These are phyloP conservation scores for Poteriospumella lacustris DNA, from an alignment of 108 stramenopile genomes.

Conservation along the genomic window DNA sequence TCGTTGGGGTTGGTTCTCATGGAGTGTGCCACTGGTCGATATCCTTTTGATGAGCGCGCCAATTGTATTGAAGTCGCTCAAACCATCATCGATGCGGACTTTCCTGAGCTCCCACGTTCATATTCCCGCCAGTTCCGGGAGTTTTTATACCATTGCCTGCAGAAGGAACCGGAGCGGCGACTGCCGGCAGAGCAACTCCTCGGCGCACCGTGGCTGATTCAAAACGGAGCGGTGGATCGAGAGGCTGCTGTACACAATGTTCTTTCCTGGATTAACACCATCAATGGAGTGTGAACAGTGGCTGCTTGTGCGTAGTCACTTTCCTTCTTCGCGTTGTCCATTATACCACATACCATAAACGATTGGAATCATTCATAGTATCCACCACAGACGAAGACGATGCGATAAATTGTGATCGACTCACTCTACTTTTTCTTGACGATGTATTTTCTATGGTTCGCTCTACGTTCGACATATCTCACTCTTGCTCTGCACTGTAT, in stretches of 20 bases:
- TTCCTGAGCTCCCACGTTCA: conserved; percentile 38
- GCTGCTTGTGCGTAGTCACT: too few species aligned
- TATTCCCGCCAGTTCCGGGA: conserved; percentile 43
- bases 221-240: conserved; percentile 15
- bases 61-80: conserved; percentile 50
- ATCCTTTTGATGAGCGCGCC: conserved; percentile 17
- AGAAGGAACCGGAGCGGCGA: conserved; percentile 48
- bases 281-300: too few species aligned
- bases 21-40: conserved; percentile 37
- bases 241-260: conserved; percentile 28
- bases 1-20: conserved; percentile 50
- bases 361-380: too few species aligned
- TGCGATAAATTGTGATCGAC: too few species aligned
- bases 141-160: conserved; percentile 42
- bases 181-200: conserved; percentile 46
- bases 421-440: too few species aligned
- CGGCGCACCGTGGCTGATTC: conserved; percentile 41
- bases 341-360: too few species aligned
- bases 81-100: conserved; percentile 47
- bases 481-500: too few species aligned
- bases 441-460: too few species aligned
- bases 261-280: conserved; percentile 11
- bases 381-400: too few species aligned
- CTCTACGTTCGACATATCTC: too few species aligned
- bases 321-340: too few species aligned